Evolutionary conservation across 768 basidiomycete genomes (phyloP).

Genomic region (Termitomyces sp.): DNA sequence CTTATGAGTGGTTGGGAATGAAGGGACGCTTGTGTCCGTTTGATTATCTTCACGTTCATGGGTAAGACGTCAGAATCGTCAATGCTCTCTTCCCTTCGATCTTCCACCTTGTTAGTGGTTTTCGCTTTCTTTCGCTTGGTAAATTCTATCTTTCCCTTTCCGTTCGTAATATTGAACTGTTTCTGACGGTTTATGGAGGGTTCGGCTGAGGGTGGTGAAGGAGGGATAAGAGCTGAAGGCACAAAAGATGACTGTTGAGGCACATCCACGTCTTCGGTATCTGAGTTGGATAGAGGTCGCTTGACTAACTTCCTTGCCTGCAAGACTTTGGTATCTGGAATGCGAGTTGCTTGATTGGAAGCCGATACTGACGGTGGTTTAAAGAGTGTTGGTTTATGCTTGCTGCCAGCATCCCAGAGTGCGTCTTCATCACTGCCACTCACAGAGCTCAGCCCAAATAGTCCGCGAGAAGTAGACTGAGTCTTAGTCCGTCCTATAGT

Average conservation of each 20-base stretch:
- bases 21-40: slow-evolving; percentile 22
- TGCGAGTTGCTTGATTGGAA: not conserved
- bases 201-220: slow-evolving; percentile 60
- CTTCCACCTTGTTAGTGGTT: slow-evolving; percentile 29
- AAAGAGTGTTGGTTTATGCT: slow-evolving; percentile 5
- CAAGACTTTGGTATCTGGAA: not conserved
- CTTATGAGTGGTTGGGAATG: slow-evolving; percentile 12
- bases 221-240: slow-evolving; percentile 49
- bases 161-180: slow-evolving; percentile 32
- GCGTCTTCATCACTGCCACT: slow-evolving; percentile 11
- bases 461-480: slow-evolving; percentile 5
- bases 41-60: slow-evolving; percentile 33
- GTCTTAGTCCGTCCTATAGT: slow-evolving; percentile 12
- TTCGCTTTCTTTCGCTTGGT: slow-evolving; percentile 48
- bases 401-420: slow-evolving; percentile 9
- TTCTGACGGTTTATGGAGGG: slow-evolving; percentile 19
- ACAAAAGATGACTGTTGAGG: slow-evolving; percentile 4
- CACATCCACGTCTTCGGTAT: slow-evolving; percentile 21
- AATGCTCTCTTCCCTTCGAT: slow-evolving; percentile 28
- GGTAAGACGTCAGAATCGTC: slow-evolving; percentile 19
- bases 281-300: slow-evolving; percentile 37
- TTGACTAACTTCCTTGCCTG: slow-evolving; percentile 30
- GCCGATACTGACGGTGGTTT: not conserved
- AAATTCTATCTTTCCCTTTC: slow-evolving; percentile 30
- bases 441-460: slow-evolving; percentile 13